These are phyloP conservation scores for Elaphomyces granulatus DNA, from an alignment of 495 filamentous ascomycete species.

Conservation along the genomic window DNA sequence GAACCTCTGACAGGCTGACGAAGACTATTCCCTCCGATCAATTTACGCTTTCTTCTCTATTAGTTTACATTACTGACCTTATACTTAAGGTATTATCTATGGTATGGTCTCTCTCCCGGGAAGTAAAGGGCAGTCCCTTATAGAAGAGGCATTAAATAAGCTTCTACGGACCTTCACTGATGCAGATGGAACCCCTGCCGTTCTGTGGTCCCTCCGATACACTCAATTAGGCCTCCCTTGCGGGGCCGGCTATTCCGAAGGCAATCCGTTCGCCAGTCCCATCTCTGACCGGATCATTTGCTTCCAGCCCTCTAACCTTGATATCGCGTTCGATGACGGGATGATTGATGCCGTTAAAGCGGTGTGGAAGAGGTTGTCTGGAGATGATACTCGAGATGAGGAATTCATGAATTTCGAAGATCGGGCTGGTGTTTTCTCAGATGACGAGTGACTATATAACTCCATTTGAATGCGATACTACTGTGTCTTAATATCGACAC, in stretches of 20 bases:
- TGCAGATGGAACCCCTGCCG: conserved; percentile 19
- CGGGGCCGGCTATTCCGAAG: conserved; percentile 6
- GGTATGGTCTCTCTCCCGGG: conserved; percentile 32
- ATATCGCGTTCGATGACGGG: conserved; percentile 56
- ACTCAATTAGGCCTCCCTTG: conserved; percentile 29
- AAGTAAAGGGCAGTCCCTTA: conserved; percentile 21
- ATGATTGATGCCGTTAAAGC: conserved; percentile 43
- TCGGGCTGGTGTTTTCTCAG: conserved; percentile 22
- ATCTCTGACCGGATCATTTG: conserved; percentile 17
- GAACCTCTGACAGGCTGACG: conserved; percentile 79
- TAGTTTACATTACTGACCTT: conserved; percentile 30
- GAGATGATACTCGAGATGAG: conserved; percentile 28
- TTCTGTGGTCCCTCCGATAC: conserved; percentile 51
- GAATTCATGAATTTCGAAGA: conserved; percentile 50
- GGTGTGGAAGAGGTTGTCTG: conserved; percentile 49
- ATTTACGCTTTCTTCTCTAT: conserved; percentile 1
- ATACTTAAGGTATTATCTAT: conserved; percentile 53
- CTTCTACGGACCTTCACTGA: conserved; percentile 33
- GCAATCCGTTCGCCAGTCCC: conserved; percentile 11
- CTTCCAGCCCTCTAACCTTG: conserved; percentile 41
- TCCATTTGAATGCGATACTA: too few species aligned
- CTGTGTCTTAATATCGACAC: too few species aligned
- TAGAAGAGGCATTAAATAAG: conserved; percentile 40
- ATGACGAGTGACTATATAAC: too few species aligned
- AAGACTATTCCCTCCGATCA: conserved; percentile 22